These are phyloP conservation scores for Daedaleopsis nitida DNA, from an alignment of 768 basidiomycete species.

Conservation along the genomic window DNA sequence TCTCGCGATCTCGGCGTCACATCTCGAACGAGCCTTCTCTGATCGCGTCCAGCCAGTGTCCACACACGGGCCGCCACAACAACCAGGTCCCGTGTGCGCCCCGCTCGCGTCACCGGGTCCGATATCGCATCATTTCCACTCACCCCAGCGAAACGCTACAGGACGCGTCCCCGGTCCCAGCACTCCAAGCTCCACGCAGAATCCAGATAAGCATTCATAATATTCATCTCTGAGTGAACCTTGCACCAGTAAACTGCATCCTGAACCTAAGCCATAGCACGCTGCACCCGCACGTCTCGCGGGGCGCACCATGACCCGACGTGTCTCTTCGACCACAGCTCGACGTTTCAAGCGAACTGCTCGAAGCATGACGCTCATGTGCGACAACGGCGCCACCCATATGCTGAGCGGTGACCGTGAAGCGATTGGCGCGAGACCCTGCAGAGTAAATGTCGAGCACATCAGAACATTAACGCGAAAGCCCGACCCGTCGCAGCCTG, in stretches of 20 bases:
- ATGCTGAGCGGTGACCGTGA: no score
- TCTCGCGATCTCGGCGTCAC: slow-evolving; percentile 16
- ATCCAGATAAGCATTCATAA: neutral
- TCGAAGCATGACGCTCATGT: no score
- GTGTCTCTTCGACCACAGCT: no score
- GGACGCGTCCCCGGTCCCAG: neutral
- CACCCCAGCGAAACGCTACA: neutral
- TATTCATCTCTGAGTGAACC: neutral
- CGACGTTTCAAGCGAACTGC: no score
- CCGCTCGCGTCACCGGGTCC: neutral
- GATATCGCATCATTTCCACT: neutral
- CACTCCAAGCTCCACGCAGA: neutral
- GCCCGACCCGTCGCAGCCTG: no score
- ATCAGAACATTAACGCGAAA: no score
- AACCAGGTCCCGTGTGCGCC: neutral
- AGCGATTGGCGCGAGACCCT: no score
- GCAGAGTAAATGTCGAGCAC: no score
- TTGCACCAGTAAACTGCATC: neutral
- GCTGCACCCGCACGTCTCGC: neutral
- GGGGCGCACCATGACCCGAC: no score
- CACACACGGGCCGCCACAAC: neutral
- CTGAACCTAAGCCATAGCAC: neutral
- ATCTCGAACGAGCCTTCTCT: slow-evolving; percentile 4
- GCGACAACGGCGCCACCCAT: no score
- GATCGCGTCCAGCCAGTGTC: neutral